These are phyloP conservation scores for Mycena latifolia DNA, from an alignment of 768 basidiomycete genomes.

Conservation along the genomic window DNA sequence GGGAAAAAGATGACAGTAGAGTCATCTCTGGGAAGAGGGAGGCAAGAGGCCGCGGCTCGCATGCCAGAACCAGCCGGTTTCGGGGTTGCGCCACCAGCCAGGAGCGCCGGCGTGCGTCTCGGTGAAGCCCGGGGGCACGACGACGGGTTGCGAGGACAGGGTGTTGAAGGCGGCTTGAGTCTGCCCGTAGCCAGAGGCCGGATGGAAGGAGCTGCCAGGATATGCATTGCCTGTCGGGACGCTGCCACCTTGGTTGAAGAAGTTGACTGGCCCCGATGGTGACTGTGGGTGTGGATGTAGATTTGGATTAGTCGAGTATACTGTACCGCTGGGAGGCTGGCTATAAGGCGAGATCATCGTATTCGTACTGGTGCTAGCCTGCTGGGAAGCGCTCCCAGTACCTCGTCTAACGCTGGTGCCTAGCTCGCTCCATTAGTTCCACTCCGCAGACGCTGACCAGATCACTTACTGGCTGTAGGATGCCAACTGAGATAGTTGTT, in stretches of 20 bases:
- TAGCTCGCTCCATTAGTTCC: background rate
- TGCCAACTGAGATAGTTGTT: slow-evolving; percentile 17
- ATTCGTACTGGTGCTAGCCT: background rate
- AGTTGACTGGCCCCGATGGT: background rate
- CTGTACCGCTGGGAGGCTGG: background rate
- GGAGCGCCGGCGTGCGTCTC: slow-evolving; percentile 19
- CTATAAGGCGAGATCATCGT: background rate
- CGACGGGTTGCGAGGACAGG: slow-evolving; percentile 26
- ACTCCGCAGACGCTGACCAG: background rate
- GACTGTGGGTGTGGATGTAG: background rate
- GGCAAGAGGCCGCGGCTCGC: slow-evolving; percentile 22
- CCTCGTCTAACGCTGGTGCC: no score
- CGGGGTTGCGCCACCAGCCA: slow-evolving; percentile 32
- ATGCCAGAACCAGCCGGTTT: slow-evolving; percentile 34
- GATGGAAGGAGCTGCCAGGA: background rate
- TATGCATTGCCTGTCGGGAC: background rate
- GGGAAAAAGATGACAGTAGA: background rate
- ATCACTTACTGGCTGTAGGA: background rate
- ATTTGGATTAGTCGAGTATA: slow-evolving; percentile 2
- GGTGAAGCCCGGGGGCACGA: slow-evolving; percentile 33
- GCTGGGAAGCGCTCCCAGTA: background rate
- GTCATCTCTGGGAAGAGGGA: slow-evolving; percentile 3
- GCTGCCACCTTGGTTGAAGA: background rate
- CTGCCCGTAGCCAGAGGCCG: background rate
- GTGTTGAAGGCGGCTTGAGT: slow-evolving; percentile 6